These are phyloP conservation scores for Debaryomyces sp. DNA, from an alignment of 1,139 yeast species.

Conservation along the genomic window DNA sequence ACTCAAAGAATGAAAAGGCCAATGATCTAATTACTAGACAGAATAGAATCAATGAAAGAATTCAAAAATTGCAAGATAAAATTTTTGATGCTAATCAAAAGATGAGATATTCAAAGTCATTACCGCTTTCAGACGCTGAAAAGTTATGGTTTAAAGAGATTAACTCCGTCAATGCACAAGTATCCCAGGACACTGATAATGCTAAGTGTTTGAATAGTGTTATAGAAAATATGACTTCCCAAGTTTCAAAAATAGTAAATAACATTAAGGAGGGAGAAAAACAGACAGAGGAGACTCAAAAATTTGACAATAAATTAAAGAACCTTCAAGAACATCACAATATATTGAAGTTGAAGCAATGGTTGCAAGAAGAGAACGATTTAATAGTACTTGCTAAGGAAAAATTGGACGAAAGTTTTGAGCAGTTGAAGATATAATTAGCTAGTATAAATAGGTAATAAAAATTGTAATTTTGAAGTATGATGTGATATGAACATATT, in stretches of 20 bases:
- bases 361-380: constrained; percentile 23
- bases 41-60: constrained; percentile 21
- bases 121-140: constrained; percentile 42
- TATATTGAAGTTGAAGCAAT: constrained; percentile 19
- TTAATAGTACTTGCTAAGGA: constrained; percentile 18
- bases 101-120: constrained; percentile 20
- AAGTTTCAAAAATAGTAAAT: constrained; percentile 16
- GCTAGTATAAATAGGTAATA: neutral
- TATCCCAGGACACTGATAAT: constrained; percentile 12
- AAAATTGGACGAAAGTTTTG: constrained; percentile 16
- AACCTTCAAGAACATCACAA: constrained; percentile 21
- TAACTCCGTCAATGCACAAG: constrained; percentile 24
- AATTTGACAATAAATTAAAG: constrained; percentile 14
- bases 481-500: neutral
- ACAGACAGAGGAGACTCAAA: neutral
- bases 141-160: constrained; percentile 41
- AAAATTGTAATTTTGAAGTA: neutral
- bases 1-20: constrained; percentile 17
- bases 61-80: constrained; percentile 24
- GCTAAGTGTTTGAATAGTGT: constrained; percentile 12
- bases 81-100: constrained; percentile 26
- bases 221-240: constrained; percentile 17
- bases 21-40: constrained; percentile 23
- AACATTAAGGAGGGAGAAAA: neutral
- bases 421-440: constrained; percentile 1